Evolutionary conservation across 495 filamentous ascomycete species (phyloP).

Genomic region (Polyplosphaeria fusca): DNA sequence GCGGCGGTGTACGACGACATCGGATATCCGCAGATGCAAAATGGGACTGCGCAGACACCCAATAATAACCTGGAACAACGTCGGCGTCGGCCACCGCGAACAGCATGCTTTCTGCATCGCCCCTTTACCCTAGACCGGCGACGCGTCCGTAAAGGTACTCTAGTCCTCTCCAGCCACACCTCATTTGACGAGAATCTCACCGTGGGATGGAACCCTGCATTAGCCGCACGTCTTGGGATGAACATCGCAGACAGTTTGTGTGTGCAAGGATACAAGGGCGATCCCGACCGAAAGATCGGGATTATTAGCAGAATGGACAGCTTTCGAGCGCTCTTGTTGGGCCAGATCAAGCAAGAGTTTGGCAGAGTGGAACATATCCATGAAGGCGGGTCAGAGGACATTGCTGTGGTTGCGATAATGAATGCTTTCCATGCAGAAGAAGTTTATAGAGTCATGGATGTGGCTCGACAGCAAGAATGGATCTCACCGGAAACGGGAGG

Average conservation of each 20-base stretch:
- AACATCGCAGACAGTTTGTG: slow-evolving; percentile 8
- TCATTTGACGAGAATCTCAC: slow-evolving; percentile 30
- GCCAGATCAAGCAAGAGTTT: slow-evolving; percentile 18
- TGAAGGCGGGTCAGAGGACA: not conserved
- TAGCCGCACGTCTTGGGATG: slow-evolving; percentile 22
- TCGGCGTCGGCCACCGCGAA: not conserved
- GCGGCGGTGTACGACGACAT: slow-evolving; percentile 5
- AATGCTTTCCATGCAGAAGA: slow-evolving; percentile 29
- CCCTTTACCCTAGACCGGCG: slow-evolving; percentile 23
- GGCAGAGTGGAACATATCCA: not conserved
- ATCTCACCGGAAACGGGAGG: not conserved
- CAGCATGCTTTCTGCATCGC: slow-evolving; percentile 29
- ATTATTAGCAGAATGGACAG: slow-evolving; percentile 16
- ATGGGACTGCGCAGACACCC: not conserved
- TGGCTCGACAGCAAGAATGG: slow-evolving; percentile 14
- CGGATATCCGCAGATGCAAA: not conserved
- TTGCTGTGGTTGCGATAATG: slow-evolving; percentile 29
- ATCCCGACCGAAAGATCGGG: slow-evolving; percentile 25
- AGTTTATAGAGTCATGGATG: slow-evolving; percentile 17
- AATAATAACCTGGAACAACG: no score
- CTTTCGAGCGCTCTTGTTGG: not conserved
- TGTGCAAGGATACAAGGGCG: slow-evolving; percentile 30
- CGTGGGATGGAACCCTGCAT: slow-evolving; percentile 27
- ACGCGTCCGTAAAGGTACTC: slow-evolving; percentile 7
- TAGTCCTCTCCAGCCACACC: slow-evolving; percentile 27